Evolutionary conservation across 495 filamentous ascomycete genomes (phyloP).

Genomic region (Podospora fimiseda): DNA sequence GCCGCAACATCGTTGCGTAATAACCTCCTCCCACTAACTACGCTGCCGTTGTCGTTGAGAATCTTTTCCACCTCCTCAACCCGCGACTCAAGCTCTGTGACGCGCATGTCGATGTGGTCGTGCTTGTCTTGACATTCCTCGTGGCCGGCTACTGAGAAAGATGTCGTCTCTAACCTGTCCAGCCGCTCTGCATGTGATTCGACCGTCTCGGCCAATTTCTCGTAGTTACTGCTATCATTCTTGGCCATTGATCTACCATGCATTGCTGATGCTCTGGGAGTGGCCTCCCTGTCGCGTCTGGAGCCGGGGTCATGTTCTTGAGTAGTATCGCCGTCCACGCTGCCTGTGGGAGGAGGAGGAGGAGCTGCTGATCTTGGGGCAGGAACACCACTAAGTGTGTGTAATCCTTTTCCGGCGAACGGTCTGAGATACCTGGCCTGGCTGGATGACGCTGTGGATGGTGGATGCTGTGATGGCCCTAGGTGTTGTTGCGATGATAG

Average conservation of each 20-base stretch:
- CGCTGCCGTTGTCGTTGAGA: conserved; percentile 39
- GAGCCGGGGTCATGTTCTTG: conserved; percentile 2
- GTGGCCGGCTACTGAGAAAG: conserved; percentile 48
- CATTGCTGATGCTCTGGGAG: conserved; percentile 7
- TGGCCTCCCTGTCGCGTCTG: conserved; percentile 8
- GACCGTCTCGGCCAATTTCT: conserved; percentile 36
- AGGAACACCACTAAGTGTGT: conserved; percentile 39
- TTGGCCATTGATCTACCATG: conserved; percentile 8
- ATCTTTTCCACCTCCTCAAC: conserved; percentile 55
- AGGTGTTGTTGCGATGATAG: conserved; percentile 20
- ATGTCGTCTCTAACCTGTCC: conserved; percentile 53
- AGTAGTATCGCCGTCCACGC: conserved; percentile 17
- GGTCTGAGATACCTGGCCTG: conserved; percentile 40
- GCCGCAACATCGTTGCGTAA: conserved; percentile 17
- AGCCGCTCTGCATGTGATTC: conserved; percentile 49
- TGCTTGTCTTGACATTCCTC: conserved; percentile 56
- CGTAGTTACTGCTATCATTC: conserved; percentile 21
- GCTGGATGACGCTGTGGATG: conserved; percentile 41
- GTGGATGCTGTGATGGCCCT: conserved; percentile 33
- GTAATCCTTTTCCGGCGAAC: conserved; percentile 42
- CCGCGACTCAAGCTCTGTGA: conserved; percentile 57
- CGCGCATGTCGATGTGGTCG: conserved; percentile 50
- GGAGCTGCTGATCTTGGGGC: conserved; percentile 25
- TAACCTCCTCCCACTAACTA: conserved; percentile 29
- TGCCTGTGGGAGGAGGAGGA: no score